Conservation (phyloP, 2,329 filamentous ascomycete genomes). For the Aspergillus sp. region DNA sequence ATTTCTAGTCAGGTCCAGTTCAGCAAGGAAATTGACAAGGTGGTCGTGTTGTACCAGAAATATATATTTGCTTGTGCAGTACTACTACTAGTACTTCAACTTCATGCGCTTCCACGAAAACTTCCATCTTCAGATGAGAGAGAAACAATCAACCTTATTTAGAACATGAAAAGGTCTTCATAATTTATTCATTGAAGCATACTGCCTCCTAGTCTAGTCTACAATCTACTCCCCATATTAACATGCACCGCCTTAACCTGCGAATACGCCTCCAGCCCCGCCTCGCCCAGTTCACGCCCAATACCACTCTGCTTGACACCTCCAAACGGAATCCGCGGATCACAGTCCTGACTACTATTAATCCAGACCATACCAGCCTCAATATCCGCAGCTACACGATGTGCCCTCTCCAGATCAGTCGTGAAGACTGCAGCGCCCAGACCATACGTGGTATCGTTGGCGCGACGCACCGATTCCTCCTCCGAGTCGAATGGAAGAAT, state of each 20-base stretch:
- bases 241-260: constrained; percentile 47
- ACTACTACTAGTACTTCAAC: no score
- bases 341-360: constrained; percentile 48
- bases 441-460: constrained; percentile 47
- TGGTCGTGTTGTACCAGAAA: no score
- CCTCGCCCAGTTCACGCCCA: constrained; percentile 51
- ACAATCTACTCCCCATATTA: constrained; percentile 40
- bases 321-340: constrained; percentile 45
- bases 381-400: constrained; percentile 46
- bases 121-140: no score
- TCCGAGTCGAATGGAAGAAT: constrained; percentile 43
- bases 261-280: constrained; percentile 43
- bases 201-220: background rate
- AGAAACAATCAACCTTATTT: no score
- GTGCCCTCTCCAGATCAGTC: constrained; percentile 42
- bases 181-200: background rate
- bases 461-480: constrained; percentile 40
- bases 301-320: constrained; percentile 53
- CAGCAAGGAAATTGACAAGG: no score
- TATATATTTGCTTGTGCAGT: no score
- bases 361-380: constrained; percentile 52
- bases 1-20: no score
- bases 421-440: constrained; percentile 49
- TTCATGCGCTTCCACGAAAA: no score
- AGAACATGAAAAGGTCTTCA: background rate